Evolutionary conservation across 805 yeast species (phyloP), one percentile per base, ranked within the genome.

Genomic region (Starmera pachycereana): DNA sequence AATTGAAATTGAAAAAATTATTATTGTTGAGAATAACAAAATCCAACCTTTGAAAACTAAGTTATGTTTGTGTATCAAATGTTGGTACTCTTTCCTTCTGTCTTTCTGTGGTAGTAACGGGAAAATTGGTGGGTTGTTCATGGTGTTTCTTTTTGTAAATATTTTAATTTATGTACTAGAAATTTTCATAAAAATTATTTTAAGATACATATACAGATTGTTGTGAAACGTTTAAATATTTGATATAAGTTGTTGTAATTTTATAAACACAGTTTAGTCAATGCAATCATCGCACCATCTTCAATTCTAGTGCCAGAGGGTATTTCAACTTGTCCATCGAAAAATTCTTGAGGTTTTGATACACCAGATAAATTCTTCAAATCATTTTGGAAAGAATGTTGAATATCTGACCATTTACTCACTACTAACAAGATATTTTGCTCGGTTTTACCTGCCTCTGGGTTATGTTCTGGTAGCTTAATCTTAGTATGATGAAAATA

Each of bases 281-380:
- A 57, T 0, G 79, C 71, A 9, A 82, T 74, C 59, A 80, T 52
- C 1, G 78, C 68, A 4, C 79, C 81, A 57, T 87, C 96, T 51
- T 85, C 95, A 2, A 81, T 67, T 43, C 82, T 65, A 1, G 74
- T 69, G 0, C 81, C 74, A 1, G 62, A 56, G 1, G 83, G 81
- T 8, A 81, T 68, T 7, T 52, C 52, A 19, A 76, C 37, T 40
- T 69, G 65, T 4, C 81, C 78, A 57, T 87, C 95, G 56, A 87
- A 81, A 65, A 87, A 69, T 44, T 78, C 80, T 12, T 69, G 61
- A 2, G 80, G 76, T 33, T 65, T 66, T 0, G 65, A 65, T 8
- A 81, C 72, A 3, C 72, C 78, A 40, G 68, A 75, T 36, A 82
- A 62, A 40, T 61, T 68, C 13, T 59, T 60, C 33, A 63, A 60